phyloP scores from a whole-genome alignment of 805 yeast genomes.

The Starmerella stellata region DNA sequence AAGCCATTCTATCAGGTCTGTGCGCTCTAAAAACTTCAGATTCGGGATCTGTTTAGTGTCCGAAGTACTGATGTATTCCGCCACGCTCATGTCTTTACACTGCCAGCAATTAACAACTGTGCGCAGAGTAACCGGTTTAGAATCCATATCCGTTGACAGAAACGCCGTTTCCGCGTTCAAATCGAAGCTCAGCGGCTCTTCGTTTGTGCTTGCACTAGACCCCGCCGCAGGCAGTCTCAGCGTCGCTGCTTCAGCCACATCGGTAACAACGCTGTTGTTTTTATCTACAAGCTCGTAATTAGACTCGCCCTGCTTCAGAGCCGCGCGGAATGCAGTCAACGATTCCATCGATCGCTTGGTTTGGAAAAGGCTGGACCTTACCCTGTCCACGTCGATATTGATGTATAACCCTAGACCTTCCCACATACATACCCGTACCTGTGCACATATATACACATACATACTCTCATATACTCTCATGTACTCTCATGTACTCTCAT shows the following conservation, averaged over 20 bases:
- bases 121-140: constrained; percentile 6
- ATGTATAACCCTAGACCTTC: too few relatives aligned
- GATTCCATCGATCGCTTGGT: neutral
- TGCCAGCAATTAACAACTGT: constrained; percentile 39
- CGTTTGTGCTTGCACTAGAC: neutral
- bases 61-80: constrained; percentile 66
- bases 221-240: too few relatives aligned
- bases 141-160: constrained; percentile 8
- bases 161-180: constrained; percentile 10
- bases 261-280: neutral
- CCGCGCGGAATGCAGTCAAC: neutral
- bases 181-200: constrained; percentile 9
- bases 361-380: too few relatives aligned
- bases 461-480: too few relatives aligned
- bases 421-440: too few relatives aligned
- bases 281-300: neutral
- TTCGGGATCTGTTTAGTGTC: constrained; percentile 45
- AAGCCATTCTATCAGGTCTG: constrained; percentile 69
- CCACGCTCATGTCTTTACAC: constrained; percentile 50
- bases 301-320: neutral
- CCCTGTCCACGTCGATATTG: too few relatives aligned
- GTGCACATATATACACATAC: too few relatives aligned
- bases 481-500: too few relatives aligned
- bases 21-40: constrained; percentile 66
- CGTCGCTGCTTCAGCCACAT: neutral